Percentiles rank a stretch among this genome's conserved stretches.
Conservation (phyloP, 768 basidiomycete species). For the Baorangia bicolor region DNA sequence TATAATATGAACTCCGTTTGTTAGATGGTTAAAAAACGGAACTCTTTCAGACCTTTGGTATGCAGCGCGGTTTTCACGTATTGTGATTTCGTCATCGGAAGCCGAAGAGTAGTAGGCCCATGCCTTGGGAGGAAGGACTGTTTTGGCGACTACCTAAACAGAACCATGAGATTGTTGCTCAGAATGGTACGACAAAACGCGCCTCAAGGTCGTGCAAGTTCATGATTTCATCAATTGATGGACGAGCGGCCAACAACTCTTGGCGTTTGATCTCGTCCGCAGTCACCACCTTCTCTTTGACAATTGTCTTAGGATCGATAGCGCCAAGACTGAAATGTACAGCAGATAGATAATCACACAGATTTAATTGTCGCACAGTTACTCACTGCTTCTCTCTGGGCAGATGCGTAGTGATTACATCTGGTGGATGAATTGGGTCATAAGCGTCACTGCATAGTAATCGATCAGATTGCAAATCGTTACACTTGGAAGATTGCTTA, state of each 20-base stretch:
- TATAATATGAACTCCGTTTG: neutral
- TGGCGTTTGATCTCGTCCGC: slow-evolving; percentile 69
- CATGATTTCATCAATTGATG: slow-evolving; percentile 73
- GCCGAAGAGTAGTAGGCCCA: slow-evolving; percentile 96
- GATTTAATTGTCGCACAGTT: neutral
- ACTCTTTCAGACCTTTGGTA: slow-evolving; percentile 64
- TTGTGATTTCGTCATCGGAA: slow-evolving; percentile 88
- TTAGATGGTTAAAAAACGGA: neutral
- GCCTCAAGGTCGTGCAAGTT: slow-evolving; percentile 94
- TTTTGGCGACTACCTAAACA: slow-evolving; percentile 70
- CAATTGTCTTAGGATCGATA: slow-evolving; percentile 63
- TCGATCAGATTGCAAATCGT: neutral
- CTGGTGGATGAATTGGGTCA: slow-evolving; percentile 84
- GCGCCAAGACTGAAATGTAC: slow-evolving; percentile 53
- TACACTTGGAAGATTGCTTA: slow-evolving; percentile 33
- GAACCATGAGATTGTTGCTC: neutral
- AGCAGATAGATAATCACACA: neutral
- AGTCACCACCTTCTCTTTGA: slow-evolving; percentile 60
- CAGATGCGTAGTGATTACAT: slow-evolving; percentile 72
- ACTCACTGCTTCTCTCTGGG: slow-evolving; percentile 78
- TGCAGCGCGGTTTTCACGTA: slow-evolving; percentile 82
- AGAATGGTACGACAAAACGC: slow-evolving; percentile 2
- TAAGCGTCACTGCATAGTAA: slow-evolving; percentile 55
- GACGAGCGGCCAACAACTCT: slow-evolving; percentile 56
- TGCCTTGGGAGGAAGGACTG: slow-evolving; percentile 76